Conservation (phyloP, 2,329 filamentous ascomycete species). For the Myriosclerotinia curreyana region DNA sequence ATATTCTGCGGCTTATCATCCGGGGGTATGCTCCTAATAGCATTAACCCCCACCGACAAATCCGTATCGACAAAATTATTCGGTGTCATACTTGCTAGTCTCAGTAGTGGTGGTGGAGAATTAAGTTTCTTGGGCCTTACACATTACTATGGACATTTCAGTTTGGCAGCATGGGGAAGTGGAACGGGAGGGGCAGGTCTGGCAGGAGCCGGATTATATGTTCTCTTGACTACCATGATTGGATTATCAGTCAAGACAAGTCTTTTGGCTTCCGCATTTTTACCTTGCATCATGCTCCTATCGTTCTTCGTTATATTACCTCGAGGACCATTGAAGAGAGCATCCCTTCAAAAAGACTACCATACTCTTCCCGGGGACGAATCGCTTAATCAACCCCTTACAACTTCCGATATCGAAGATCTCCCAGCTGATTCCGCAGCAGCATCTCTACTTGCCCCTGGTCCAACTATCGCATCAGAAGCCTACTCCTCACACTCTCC, state of each 20-base stretch:
- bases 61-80: constrained; percentile 73
- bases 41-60: constrained; percentile 65
- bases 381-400: constrained; percentile 40
- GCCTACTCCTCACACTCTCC: constrained; percentile 41
- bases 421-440: constrained; percentile 45
- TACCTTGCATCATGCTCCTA: constrained; percentile 78
- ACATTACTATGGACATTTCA: constrained; percentile 86
- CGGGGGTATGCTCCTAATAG: constrained; percentile 85
- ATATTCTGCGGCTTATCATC: constrained; percentile 72
- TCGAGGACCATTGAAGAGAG: constrained; percentile 56
- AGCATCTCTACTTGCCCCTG: constrained; percentile 43
- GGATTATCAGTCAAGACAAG: constrained; percentile 71
- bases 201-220: constrained; percentile 83
- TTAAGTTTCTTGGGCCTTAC: constrained; percentile 87
- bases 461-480: constrained; percentile 43
- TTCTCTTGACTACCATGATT: constrained; percentile 77
- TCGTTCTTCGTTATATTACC: constrained; percentile 86
- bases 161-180: constrained; percentile 86
- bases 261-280: constrained; percentile 71
- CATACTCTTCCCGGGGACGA: constrained; percentile 39
- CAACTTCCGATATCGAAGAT: constrained; percentile 28
- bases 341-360: constrained; percentile 50
- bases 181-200: constrained; percentile 88
- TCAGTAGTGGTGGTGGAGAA: constrained; percentile 85
- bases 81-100: constrained; percentile 79